Evolutionary conservation across 1,284 basidiomycete species (phyloP).

Genomic region (Ganoderma meredithae): DNA sequence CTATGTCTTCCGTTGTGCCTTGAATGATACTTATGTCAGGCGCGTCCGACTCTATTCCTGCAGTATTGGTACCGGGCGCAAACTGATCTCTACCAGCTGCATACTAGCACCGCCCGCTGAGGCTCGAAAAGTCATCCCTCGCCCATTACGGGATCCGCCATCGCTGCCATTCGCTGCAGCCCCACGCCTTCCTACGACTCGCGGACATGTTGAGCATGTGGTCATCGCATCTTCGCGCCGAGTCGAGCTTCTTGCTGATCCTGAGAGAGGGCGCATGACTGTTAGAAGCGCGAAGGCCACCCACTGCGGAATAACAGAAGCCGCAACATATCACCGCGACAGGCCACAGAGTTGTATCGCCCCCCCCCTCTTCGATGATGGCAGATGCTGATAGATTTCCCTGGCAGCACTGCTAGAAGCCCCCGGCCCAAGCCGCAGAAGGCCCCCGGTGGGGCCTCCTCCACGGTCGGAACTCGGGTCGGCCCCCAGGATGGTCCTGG

Average conservation of each 20-base stretch:
- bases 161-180: neutral
- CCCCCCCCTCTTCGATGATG: too few relatives aligned
- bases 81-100: neutral
- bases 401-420: too few relatives aligned
- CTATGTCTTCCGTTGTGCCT: neutral
- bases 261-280: too few relatives aligned
- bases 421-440: too few relatives aligned
- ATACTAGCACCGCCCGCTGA: neutral
- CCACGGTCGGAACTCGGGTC: too few relatives aligned
- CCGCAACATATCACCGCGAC: neutral
- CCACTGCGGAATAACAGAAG: too few relatives aligned
- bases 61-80: neutral
- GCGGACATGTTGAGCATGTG: neutral
- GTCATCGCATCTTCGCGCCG: neutral
- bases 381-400: too few relatives aligned
- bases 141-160: neutral
- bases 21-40: neutral
- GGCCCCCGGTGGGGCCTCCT: too few relatives aligned
- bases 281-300: too few relatives aligned
- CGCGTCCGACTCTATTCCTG: neutral
- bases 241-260: neutral
- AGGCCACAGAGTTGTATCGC: neutral
- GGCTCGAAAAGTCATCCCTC: neutral
- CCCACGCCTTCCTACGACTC: neutral
- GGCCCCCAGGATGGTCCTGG: too few relatives aligned